Base-by-base conservation (phyloP, 164 flowering plant genomes). In the Berberis vulgaris region DNA sequence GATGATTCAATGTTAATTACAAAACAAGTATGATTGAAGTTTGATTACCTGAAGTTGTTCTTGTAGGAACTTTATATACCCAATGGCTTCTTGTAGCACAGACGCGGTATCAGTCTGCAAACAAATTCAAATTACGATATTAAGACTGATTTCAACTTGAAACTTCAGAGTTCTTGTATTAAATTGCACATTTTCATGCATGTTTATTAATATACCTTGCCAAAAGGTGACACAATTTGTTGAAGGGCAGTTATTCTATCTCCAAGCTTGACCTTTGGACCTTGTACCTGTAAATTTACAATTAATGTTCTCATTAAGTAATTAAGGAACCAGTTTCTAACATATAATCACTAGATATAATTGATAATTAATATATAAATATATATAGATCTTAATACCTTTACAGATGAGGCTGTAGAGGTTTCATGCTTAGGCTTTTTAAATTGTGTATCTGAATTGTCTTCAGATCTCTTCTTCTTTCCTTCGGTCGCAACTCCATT, bases 151-250 rank as follows among this genome's bases (percentile, higher is more conserved):
- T 26, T 26, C 26, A 26, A 26, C 26, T 26, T 26, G 26, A 26
- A 26, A 26, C 26, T 26, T 26, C 26, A 26, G 26, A 26, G 26
- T 26, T 26, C 26, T 26, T 26, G 26, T 26, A n/a, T 57, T 12
- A 49, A 12, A 50, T 62, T 0, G 41, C 2, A 49, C 1, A 1
- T 12, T 2, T 50, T 5, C 45, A 59, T 10, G 47, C 4, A 13
- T 42, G 7, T 26, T 40, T 40, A 26, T 49, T 41, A 5, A 40
- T 59, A 45, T 70, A 87, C 94, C 94, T 84, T 85, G 67, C 94
- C 94, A 57, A 83, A 87, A 38, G 94, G 94, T 38, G 88, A 84
- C 44, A 87, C 94, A 60, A 87, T 84, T 77, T 87, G 90, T 73
- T 87, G 94, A 54, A 87, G 87, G 26, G 86, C 81, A 57, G 85